Evolutionary conservation across 331 rosid species (phyloP).

Genomic region (Stylosanthes scabra): DNA sequence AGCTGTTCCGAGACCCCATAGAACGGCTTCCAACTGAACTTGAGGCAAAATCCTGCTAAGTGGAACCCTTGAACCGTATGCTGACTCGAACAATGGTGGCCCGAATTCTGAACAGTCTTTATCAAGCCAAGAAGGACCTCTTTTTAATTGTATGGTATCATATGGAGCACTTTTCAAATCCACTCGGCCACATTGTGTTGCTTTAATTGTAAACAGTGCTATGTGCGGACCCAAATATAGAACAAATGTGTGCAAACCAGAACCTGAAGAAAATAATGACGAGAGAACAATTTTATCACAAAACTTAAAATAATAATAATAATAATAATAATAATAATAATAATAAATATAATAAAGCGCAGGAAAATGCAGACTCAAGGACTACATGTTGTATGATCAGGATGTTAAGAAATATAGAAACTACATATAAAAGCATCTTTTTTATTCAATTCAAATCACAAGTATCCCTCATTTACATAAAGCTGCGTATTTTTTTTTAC

Average conservation of each 20-base stretch:
- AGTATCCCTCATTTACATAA: slow-evolving; percentile 9
- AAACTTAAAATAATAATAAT: background rate
- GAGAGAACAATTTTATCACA: slow-evolving; percentile 30
- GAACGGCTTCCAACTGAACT: slow-evolving; percentile 89
- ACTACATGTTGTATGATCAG: slow-evolving; percentile 10
- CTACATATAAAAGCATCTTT: slow-evolving; percentile 6
- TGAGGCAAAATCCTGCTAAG: slow-evolving; percentile 87
- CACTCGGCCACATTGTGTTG: slow-evolving; percentile 95
- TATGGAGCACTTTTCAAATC: slow-evolving; percentile 93
- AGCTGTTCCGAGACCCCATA: slow-evolving; percentile 98
- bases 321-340: background rate
- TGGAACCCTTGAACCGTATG: slow-evolving; percentile 77
- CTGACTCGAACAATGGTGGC: slow-evolving; percentile 67
- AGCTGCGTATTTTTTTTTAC: slow-evolving; percentile 49
- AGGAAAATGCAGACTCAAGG: background rate
- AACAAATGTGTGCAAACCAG: slow-evolving; percentile 99
- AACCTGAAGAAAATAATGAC: slow-evolving; percentile 63
- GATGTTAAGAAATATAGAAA: background rate
- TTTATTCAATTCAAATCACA: slow-evolving; percentile 28
- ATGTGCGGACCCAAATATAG: slow-evolving; percentile 98
- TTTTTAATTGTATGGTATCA: slow-evolving; percentile 88
- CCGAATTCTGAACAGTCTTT: slow-evolving; percentile 91
- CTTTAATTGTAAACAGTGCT: slow-evolving; percentile 88
- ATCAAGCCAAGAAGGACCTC: slow-evolving; percentile 96
- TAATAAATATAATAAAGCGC: background rate